These are phyloP conservation scores for Ceratobasidium sp. DNA, from an alignment of 1,284 basidiomycete genomes.

Conservation along the genomic window DNA sequence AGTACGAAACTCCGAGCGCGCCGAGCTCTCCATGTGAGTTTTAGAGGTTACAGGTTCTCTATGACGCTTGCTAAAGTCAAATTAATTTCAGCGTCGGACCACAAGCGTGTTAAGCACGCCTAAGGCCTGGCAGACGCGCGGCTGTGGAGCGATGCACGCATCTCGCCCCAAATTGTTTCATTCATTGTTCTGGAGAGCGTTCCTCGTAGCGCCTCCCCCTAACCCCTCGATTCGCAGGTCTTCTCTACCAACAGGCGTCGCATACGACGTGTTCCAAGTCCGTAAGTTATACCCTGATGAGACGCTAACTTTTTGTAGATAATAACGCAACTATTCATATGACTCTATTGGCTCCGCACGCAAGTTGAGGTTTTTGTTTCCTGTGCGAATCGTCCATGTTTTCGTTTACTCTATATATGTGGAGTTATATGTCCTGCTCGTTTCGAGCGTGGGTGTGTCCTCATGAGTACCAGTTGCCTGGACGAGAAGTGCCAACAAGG, in stretches of 20 bases:
- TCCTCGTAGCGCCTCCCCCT: not conserved
- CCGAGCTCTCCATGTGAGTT: slow-evolving; percentile 14
- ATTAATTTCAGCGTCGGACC: not conserved
- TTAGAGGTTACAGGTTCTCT: not conserved
- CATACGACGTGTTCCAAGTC: not conserved
- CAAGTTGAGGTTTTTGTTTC: too few species aligned
- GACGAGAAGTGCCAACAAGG: too few species aligned
- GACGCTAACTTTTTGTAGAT: slow-evolving; percentile 11
- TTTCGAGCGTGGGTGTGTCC: too few species aligned
- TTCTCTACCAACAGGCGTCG: not conserved
- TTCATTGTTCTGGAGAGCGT: not conserved
- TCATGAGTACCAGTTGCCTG: too few species aligned
- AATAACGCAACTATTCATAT: too few species aligned
- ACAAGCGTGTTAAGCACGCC: slow-evolving; percentile 17
- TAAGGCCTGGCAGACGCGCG: slow-evolving; percentile 5
- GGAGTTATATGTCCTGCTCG: too few species aligned
- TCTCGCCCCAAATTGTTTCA: not conserved
- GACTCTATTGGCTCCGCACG: too few species aligned
- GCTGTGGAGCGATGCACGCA: slow-evolving; percentile 5
- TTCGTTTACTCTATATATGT: too few species aligned
- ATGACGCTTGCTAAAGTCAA: not conserved
- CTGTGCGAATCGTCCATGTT: too few species aligned
- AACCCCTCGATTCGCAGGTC: not conserved
- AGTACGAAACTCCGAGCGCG: not conserved
- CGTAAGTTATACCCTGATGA: slow-evolving; percentile 14